A percentile compares a stretch with the other conserved stretches of the same genome.
Conservation (phyloP, 208 protist genomes). For the Tetramitus jugosus region DNA sequence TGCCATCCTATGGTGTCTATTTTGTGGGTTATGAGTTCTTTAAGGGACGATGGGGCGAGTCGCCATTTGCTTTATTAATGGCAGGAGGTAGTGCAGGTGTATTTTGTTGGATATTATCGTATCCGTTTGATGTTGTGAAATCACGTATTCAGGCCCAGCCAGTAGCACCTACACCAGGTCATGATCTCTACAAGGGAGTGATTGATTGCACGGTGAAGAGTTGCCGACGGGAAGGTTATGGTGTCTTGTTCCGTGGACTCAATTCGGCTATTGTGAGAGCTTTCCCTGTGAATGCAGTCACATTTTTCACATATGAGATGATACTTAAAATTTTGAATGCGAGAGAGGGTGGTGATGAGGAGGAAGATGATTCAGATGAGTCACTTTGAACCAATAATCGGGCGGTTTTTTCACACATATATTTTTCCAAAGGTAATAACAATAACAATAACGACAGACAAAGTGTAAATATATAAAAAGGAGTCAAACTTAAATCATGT, state of each 20-base stretch:
- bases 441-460: not conserved
- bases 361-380: not conserved
- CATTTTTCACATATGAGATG: constrained; percentile 26
- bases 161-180: not conserved
- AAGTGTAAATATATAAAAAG: not conserved
- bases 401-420: not conserved
- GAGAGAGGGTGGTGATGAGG: not conserved
- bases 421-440: not conserved
- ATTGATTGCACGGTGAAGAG: constrained; percentile 13
- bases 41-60: not conserved
- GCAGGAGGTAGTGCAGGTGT: constrained; percentile 2
- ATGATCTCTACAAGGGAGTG: constrained; percentile 3
- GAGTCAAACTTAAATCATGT: no score
- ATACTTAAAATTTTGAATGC: not conserved
- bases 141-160: not conserved
- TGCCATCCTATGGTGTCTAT: constrained; percentile 29
- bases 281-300: constrained; percentile 18
- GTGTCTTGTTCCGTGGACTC: constrained; percentile 14
- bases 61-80: not conserved
- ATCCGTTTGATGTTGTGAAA: constrained; percentile 11
- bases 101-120: not conserved
- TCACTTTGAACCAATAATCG: not conserved
- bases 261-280: constrained; percentile 2
- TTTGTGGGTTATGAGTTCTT: constrained; percentile 27
- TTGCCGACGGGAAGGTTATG: not conserved